These are phyloP conservation scores for Suhomyces bokatorum DNA, from an alignment of 1,139 yeast species.

Conservation along the genomic window DNA sequence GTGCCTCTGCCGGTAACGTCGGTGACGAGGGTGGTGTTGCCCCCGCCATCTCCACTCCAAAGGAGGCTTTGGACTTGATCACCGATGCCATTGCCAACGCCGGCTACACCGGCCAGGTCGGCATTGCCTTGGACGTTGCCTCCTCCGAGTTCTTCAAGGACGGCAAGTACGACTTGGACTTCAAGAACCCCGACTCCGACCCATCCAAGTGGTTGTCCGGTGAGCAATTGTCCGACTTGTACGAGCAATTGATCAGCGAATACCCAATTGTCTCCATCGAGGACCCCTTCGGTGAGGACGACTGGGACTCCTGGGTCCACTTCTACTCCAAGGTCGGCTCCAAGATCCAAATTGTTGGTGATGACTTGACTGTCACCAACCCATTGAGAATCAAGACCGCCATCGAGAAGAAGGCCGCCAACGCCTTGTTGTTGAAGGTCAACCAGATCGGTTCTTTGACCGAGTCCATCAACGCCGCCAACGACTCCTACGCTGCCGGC, in stretches of 20 bases:
- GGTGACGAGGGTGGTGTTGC: conserved; percentile 99
- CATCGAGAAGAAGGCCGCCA: conserved; percentile 91
- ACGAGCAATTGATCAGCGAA: conserved; percentile 72
- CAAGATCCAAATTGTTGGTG: conserved; percentile 87
- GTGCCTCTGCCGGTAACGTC: conserved; percentile 96
- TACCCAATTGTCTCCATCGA: conserved; percentile 97
- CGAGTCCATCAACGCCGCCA: conserved; percentile 91
- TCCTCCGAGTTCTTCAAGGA: conserved; percentile 96
- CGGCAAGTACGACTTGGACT: conserved; percentile 94
- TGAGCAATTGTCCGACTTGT: conserved; percentile 79
- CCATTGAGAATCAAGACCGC: conserved; percentile 90
- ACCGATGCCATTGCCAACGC: conserved; percentile 82
- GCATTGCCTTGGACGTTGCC: conserved; percentile 92
- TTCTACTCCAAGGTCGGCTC: conserved; percentile 70
- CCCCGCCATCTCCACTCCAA: conserved; percentile 89
- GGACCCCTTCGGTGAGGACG: conserved; percentile 98
- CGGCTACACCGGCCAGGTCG: conserved; percentile 88
- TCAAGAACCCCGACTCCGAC: conserved; percentile 93
- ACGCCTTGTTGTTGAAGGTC: conserved; percentile 91
- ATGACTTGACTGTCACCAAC: conserved; percentile 97
- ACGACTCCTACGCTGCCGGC: conserved; percentile 84
- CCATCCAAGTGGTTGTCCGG: conserved; percentile 86
- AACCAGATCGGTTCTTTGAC: conserved; percentile 92
- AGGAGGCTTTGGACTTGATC: conserved; percentile 93
- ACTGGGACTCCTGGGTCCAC: conserved; percentile 96